Base-by-base conservation (phyloP, 2,329 filamentous ascomycete species). In the Trichoderma oligosporum region DNA sequence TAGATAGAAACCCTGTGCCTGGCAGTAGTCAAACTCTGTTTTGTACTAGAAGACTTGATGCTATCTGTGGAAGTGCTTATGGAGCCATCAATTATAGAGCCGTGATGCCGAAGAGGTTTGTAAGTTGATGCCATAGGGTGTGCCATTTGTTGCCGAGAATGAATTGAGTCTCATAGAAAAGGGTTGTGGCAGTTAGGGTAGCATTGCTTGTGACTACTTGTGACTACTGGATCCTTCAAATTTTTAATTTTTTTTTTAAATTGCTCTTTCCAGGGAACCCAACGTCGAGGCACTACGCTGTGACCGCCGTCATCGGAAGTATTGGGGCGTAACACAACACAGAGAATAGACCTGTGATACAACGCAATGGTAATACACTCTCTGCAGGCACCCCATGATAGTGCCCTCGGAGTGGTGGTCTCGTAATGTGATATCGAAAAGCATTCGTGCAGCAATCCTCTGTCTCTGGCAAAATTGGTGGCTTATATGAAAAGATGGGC, bases 21-120 rank as follows among this genome's bases (percentile, higher is more conserved):
- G 51, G 51, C 51, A 55, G 51, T 55, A 55, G 51, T 44, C 29
- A 41, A 53, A 44, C 49, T 53, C 38, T 52, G n/a, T 41, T 39
- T 38, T 7, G 14, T 35, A 22, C 24, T 33, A 33, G n/a, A 27
- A 14, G 25, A n/a, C n/a, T n/a, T n/a, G 9, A 18, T 25, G 38
- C 27, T 44, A 25, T n/a, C n/a, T n/a, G n/a, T n/a, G 49, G 39
- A 8, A 53, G 9, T 35, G 39, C 18, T 44, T 31, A 18, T 14
- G 49, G 39, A 35, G 31, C 18, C n/a, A n/a, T n/a, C n/a, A n/a
- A n/a, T n/a, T n/a, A 14, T 14, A 35, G n/a, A 14, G 11, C 9
- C 31, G 12, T 35, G 31, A 35, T 7, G 31, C 31, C 31, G 31
- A n/a, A n/a, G n/a, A n/a, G n/a, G n/a, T n/a, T n/a, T n/a, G n/a